Conservation (phyloP, 2,329 filamentous ascomycete genomes). For the Colletotrichum nymphaeae region DNA sequence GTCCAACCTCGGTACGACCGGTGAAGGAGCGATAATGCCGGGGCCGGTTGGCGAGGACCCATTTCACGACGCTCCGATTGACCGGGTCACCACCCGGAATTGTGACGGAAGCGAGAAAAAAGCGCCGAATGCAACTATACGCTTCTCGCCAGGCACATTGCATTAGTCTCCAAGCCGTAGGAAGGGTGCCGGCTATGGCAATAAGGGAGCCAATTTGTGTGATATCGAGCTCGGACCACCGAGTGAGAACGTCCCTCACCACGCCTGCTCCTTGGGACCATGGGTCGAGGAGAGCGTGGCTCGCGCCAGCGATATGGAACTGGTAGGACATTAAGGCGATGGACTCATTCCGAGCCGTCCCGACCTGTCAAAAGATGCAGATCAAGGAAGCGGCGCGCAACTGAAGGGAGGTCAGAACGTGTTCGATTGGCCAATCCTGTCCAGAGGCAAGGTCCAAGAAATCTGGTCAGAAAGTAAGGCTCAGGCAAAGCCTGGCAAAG, state of each 20-base stretch:
- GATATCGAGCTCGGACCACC: conserved; percentile 58
- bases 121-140: conserved; percentile 53
- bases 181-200: conserved; percentile 55
- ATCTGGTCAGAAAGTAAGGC: neutral
- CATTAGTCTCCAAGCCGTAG: conserved; percentile 52
- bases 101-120: conserved; percentile 56
- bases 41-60: conserved; percentile 54
- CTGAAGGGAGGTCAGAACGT: conserved; percentile 2
- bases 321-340: conserved; percentile 24
- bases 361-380: neutral
- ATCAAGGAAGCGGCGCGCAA: neutral
- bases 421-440: neutral
- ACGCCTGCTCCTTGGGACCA: conserved; percentile 47
- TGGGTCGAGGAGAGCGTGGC: conserved; percentile 41
- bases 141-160: conserved; percentile 49
- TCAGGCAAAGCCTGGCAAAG: neutral
- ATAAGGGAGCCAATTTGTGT: conserved; percentile 57
- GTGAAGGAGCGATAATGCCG: conserved; percentile 55
- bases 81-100: conserved; percentile 57
- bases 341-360: neutral
- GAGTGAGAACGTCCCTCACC: conserved; percentile 49
- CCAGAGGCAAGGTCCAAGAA: neutral
- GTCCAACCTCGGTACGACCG: conserved; percentile 52
- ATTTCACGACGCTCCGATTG: conserved; percentile 57
- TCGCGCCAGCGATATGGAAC: conserved; percentile 32